Evolutionary conservation across 2,329 filamentous ascomycete genomes (phyloP), one percentile per base, ranked within the genome.

Genomic region (Penicillium sp.): DNA sequence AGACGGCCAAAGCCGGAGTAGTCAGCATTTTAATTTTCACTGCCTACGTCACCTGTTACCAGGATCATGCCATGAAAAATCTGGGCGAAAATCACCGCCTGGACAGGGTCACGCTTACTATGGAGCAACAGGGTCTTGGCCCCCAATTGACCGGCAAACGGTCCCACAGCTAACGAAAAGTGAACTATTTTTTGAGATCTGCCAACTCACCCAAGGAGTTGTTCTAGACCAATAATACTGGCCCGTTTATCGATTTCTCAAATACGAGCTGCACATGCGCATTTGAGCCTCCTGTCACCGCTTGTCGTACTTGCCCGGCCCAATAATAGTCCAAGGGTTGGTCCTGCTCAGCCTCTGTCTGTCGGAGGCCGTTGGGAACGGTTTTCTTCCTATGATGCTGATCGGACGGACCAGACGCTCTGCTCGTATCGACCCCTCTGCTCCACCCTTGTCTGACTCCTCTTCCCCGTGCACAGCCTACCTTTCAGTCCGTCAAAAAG

Each of bases 281-380:
- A 40, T 6, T 49, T 49, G 48, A 49, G 48, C 48, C 48, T 39
- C 48, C 19, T 31, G 15, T 37, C 21, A 41, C 43, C 37, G 31
- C 26, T 42, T n/a, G 19, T 49, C 6, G 12, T 19, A 35, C 34
- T 28, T 37, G 13, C 13, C 29, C 22, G 29, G 22, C 19, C 43
- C 37, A 47, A 41, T 41, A 5, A 10, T 35, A 31, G 19, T 42
- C 24, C 9, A 22, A 39, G n/a, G n/a, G 4, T n/a, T 29, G 33
- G n/a, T 31, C n/a, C 15, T 17, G 10, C 13, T 32, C 19, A 17
- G 26, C 17, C 22, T 35, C 13, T 21, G 10, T 33, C 7, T 31
- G 17, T 47, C 26, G 43, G 43, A 40, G 10, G 37, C 22, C 29
- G 35, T 31, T 22, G 6, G n/a, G 32, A 31, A 29, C 47, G 10